Percentiles rank a stretch among this genome's conserved stretches.
Evolutionary conservation across 495 filamentous ascomycete genomes (phyloP).

Genomic region (Penicillium silybi): DNA sequence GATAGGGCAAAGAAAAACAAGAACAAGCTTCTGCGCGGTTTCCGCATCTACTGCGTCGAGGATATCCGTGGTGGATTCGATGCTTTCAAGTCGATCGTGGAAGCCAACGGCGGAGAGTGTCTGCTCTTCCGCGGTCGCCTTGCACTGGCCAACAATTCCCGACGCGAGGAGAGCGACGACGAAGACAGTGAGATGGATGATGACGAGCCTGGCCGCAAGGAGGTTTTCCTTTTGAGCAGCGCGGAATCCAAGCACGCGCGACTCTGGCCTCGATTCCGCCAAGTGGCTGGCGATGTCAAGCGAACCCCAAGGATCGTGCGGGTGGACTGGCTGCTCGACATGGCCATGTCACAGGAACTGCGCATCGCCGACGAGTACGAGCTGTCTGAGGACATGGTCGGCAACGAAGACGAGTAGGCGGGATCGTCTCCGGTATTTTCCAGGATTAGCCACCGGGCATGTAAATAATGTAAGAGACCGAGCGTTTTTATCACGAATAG

Average conservation of each 20-base stretch:
- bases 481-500: conserved; percentile 27
- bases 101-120: conserved; percentile 83
- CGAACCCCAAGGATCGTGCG: conserved; percentile 73
- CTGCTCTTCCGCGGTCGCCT: conserved; percentile 70
- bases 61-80: conserved; percentile 75
- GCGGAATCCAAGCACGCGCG: conserved; percentile 58
- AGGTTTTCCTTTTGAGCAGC: conserved; percentile 74
- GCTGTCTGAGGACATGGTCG: conserved; percentile 35
- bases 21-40: conserved; percentile 64
- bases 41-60: conserved; percentile 76
- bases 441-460: background rate
- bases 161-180: conserved; percentile 44
- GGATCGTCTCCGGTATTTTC: background rate
- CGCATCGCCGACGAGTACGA: conserved; percentile 61
- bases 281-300: conserved; percentile 65
- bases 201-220: conserved; percentile 57
- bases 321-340: conserved; percentile 83
- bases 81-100: conserved; percentile 76
- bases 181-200: conserved; percentile 46
- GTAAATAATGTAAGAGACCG: conserved; percentile 1
- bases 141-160: conserved; percentile 49
- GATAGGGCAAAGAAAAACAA: conserved; percentile 69
- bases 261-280: conserved; percentile 76
- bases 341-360: conserved; percentile 80
- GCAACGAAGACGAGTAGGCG: conserved; percentile 23